Conservation (phyloP, 306 rosid species). For the Purshia tridentata region DNA sequence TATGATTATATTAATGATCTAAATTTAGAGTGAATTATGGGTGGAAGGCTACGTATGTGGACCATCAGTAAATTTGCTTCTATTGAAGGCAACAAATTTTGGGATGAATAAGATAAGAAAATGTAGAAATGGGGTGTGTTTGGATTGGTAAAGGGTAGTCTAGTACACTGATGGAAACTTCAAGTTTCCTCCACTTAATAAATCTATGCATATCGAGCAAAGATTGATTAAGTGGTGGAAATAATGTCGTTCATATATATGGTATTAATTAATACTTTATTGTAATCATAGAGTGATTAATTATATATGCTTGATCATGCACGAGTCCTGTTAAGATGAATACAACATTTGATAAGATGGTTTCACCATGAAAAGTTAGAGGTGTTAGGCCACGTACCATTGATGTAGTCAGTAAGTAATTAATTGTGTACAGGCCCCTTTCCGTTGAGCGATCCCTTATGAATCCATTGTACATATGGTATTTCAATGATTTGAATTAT, state of each 20-base stretch:
- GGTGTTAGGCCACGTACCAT: neutral
- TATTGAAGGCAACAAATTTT: slow-evolving; percentile 33
- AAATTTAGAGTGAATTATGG: slow-evolving; percentile 6
- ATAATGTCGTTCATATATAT: neutral
- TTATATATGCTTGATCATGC: neutral
- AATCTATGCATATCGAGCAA: neutral
- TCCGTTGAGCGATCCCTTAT: too few relatives aligned
- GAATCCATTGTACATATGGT: too few relatives aligned
- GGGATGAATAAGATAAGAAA: neutral
- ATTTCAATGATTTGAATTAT: too few relatives aligned
- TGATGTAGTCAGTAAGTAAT: too few relatives aligned
- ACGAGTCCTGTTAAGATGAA: neutral
- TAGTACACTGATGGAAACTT: neutral
- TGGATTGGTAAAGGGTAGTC: slow-evolving; percentile 10
- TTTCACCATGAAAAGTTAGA: neutral
- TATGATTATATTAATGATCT: neutral
- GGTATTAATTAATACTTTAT: neutral
- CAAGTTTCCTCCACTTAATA: neutral
- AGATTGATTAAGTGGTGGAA: neutral
- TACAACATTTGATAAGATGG: neutral
- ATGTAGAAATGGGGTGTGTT: neutral
- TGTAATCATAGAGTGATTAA: slow-evolving; percentile 6
- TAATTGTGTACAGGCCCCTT: too few relatives aligned
- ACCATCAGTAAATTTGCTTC: slow-evolving; percentile 32
- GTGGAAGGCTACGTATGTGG: slow-evolving; percentile 26